Evolutionary conservation across 2,329 filamentous ascomycete species (phyloP), one percentile per base, ranked within the genome.

Genomic region (Fusarium oxysporum): DNA sequence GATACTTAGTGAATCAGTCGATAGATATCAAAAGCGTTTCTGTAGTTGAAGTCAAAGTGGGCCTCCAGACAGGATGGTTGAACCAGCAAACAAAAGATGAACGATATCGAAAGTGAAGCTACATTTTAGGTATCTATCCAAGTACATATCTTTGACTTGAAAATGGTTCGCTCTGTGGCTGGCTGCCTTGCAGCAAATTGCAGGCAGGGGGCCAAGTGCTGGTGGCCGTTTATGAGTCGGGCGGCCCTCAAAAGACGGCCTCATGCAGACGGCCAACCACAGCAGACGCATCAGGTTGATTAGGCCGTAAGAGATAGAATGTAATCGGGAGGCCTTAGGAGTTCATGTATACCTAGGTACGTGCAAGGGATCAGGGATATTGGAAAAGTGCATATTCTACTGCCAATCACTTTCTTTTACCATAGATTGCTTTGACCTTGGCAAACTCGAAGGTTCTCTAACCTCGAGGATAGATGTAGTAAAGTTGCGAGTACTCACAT

Each of bases 171-270:
- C 23, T 66, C 57, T 41, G 19, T 41, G 33, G 41, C 47, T 37
- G 57, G 56, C 47, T 56, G 66, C 53, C 54, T 70, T 35, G 10
- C 25, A 40, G 40, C 21, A 45, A 45, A 51, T 65, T 32, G 14
- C 32, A 35, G 40, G 32, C 59, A 50, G 45, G 35, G 54, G 58
- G 44, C 54, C 66, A 51, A 21, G 60, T 66, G 66, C 30, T 51
- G 61, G 55, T 70, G 43, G 54, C 38, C 54, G 38, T 41, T 23
- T 38, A 44, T 37, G 30, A 54, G 21, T 30, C 21, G 28, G 40
- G 30, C 28, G 13, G 19, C 25, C 51, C 14, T 50, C 25, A 28
- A 25, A 28, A 23, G 54, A 66, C 62, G 65, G 65, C 56, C 25
- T 64, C 57, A 9, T 55, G 41, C 51, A 70, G 41, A 35, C 57